Evolutionary conservation across 208 protist genomes (phyloP), one percentile per base, ranked within the genome.

Genomic region (Angomonas deanei): DNA sequence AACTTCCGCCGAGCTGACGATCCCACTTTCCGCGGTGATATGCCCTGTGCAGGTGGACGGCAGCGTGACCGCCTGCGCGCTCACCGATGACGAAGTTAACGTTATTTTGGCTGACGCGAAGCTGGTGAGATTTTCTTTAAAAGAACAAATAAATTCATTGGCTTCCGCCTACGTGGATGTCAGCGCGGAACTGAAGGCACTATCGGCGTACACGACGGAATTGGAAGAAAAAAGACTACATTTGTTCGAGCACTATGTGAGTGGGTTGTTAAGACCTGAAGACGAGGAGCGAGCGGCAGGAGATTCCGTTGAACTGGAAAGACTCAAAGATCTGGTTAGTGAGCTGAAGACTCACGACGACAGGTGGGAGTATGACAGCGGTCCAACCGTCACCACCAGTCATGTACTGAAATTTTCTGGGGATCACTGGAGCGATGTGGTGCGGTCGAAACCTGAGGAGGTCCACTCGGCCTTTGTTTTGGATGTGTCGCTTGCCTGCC

Each of bases 11-110:
- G 71, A 72, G 17, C 50, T 70, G 26, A 80, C 65, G 26, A 76
- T 84, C 38, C 82, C 78, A 1, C 53, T 75, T 46, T 85, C 78
- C 19, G 65, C 76, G 1, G 58, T 89, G 33, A 89, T 89, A 55
- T 80, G 72, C 34, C 61, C 77, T 3, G 67, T 90, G 39, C 50
- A 53, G 27, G 65, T 84, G 53, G 76, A 80, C 64, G 66, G 64
- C n/a, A 33, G 48, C 11, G 63, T 82, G 10, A 48, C 69, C 27
- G 71, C 47, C 36, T 86, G 83, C 46, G 83, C 71, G n/a, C 66
- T 90, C 3, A 86, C 78, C 13, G 75, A 84, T 49, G 76, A 85
- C 26, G 79, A 90, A 36, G 70, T 90, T 2, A 38, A 62, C 33
- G 46, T 38, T n/a, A 70, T 82, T 68, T 56, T 82, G 28, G 8